These are phyloP conservation scores for Fraxinus baroniana DNA, from an alignment of 305 asterid genomes.

Conservation along the genomic window DNA sequence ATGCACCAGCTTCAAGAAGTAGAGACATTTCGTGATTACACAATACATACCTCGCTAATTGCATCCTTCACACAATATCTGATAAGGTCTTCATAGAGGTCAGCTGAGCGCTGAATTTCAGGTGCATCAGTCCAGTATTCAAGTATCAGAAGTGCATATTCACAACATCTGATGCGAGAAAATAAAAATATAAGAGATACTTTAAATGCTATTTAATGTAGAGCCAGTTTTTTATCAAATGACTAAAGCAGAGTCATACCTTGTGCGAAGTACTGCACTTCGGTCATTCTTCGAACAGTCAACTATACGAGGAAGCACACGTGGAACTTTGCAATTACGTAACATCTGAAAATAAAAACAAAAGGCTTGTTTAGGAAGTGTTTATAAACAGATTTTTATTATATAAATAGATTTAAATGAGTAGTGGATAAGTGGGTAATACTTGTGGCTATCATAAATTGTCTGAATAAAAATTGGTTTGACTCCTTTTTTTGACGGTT, in stretches of 20 bases:
- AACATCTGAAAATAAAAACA: conserved; percentile 61
- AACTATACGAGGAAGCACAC: conserved; percentile 84
- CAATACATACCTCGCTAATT: conserved; percentile 84
- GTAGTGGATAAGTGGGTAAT: neutral
- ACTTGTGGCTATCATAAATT: neutral
- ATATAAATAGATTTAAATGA: neutral
- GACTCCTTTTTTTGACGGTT: neutral
- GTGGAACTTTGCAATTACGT: conserved; percentile 94
- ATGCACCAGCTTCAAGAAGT: conserved; percentile 14
- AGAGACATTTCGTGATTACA: conserved; percentile 20
- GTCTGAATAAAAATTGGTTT: neutral
- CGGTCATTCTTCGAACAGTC: conserved; percentile 95
- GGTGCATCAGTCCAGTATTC: conserved; percentile 99
- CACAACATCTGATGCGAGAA: conserved; percentile 72
- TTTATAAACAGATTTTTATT: neutral
- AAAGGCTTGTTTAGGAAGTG: neutral
- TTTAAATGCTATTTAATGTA: conserved; percentile 9
- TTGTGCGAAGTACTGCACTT: conserved; percentile 88
- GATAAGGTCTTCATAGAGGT: conserved; percentile 91
- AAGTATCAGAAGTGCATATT: conserved; percentile 88
- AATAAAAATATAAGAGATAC: conserved; percentile 10
- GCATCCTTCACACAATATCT: conserved; percentile 96
- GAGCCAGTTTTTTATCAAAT: conserved; percentile 8
- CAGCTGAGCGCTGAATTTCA: conserved; percentile 96
- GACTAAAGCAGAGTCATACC: conserved; percentile 41